A percentile compares a stretch with the other conserved stretches of the same genome.
Conservation (phyloP, 176 grass and related monocot species). For the Oryza longistaminata region DNA sequence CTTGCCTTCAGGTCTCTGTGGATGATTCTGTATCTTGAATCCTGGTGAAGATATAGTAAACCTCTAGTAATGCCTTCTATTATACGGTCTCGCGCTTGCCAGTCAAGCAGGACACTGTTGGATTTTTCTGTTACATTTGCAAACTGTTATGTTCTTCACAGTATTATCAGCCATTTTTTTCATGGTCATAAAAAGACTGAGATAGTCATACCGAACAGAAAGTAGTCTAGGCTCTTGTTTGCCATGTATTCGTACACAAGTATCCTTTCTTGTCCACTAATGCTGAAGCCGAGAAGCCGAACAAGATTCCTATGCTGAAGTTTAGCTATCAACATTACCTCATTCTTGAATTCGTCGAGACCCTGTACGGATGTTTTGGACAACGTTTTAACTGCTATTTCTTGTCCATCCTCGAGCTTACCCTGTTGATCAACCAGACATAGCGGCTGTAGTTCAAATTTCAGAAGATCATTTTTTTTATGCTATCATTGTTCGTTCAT, state of each 20-base stretch:
- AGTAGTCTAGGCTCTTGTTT: conserved; percentile 73
- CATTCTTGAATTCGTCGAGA: conserved; percentile 74
- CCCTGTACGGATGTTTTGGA: conserved; percentile 62
- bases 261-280: conserved; percentile 65
- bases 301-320: conserved; percentile 81
- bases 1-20: conserved; percentile 80
- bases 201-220: conserved; percentile 57
- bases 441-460: not conserved
- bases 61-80: conserved; percentile 71
- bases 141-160: conserved; percentile 25
- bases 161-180: conserved; percentile 6
- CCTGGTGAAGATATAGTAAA: conserved; percentile 78
- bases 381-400: conserved; percentile 84
- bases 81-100: conserved; percentile 65
- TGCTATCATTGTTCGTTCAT: not conserved
- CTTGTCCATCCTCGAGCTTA: conserved; percentile 59
- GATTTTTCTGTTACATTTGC: conserved; percentile 44
- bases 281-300: conserved; percentile 64
- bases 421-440: conserved; percentile 49
- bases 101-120: conserved; percentile 48
- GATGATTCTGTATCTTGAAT: conserved; percentile 80
- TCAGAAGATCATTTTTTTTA: not conserved
- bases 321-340: conserved; percentile 60
- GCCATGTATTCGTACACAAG: conserved; percentile 74
- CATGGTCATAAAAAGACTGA: conserved; percentile 2